These are phyloP conservation scores for Dalbergia cultrata DNA, from an alignment of 306 rosid species.

Conservation along the genomic window DNA sequence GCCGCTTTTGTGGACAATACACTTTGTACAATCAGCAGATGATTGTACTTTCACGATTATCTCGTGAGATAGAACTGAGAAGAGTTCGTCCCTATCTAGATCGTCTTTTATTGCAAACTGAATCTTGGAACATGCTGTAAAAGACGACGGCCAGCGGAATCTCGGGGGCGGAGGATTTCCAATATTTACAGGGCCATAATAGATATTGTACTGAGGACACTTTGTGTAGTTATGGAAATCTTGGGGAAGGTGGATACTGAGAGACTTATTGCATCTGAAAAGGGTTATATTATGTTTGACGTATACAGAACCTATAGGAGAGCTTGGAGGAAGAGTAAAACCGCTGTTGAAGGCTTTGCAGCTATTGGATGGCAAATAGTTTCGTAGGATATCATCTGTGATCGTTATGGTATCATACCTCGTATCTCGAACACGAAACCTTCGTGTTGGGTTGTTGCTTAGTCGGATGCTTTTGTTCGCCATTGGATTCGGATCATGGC, in stretches of 20 bases:
- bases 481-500: neutral
- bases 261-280: conserved; percentile 46
- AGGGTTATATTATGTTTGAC: conserved; percentile 9
- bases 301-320: conserved; percentile 30
- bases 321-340: conserved; percentile 29
- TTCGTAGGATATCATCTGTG: neutral
- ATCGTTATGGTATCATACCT: neutral
- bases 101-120: conserved; percentile 27
- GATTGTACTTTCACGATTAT: conserved; percentile 20
- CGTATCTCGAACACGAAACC: neutral
- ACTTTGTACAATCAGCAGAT: conserved; percentile 30
- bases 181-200: neutral
- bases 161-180: neutral
- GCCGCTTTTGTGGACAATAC: neutral
- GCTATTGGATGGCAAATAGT: neutral
- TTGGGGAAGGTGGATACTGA: neutral
- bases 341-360: conserved; percentile 32
- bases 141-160: neutral
- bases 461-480: conserved; percentile 20
- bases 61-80: neutral
- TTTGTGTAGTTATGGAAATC: neutral
- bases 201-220: conserved; percentile 19
- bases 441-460: neutral
- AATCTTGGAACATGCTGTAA: conserved; percentile 38
- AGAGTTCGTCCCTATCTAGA: neutral